Evolutionary conservation across 768 basidiomycete genomes (phyloP), one percentile per base, ranked within the genome.

Genomic region (Phlebiopsis flavidoalba): DNA sequence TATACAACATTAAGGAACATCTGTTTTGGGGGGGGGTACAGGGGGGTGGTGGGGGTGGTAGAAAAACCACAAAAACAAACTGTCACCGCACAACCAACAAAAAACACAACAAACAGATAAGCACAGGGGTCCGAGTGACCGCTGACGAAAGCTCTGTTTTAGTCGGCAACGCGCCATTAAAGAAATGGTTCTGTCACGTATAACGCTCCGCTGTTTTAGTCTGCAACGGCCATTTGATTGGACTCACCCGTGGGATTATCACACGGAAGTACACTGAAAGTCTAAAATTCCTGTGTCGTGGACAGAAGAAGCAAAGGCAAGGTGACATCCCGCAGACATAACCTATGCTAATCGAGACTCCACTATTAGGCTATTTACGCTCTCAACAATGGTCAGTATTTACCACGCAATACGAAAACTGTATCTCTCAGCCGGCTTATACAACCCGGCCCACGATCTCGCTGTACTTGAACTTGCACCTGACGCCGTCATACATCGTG

Each of bases 301-400:
- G 95, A 81, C 98, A n/a, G 83, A 88, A 43, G 92, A 95, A 70
- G 91, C 94, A 11, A 89, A 91, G 83, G 93, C 92, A 49, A 59
- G 74, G 51, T 35, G 60, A 53, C 60, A 35, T 15, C 49, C 54
- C 17, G 21, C 60, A 15, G 40, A 47, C 40, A 12, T 24, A 15
- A 55, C 59, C 3, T 5, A 48, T 35, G 46, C 59, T 48, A 7
- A 31, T 53, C 40, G 57, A 35, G 46, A 24, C n/a, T n/a, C n/a
- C 60, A 53, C 46, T 47, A 33, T 26, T 68, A 92, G 93, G 93
- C 88, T 6, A 79, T 85, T 52, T 77, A 82, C 70, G 85, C 85
- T 21, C 79, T 85, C 37, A 78, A 83, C 65, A 73, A 78, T 43
- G 87, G 86, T 55, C 74, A 87, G 35, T n/a, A 66, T 88, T 2